These are phyloP conservation scores for Solanum tarijense DNA, from an alignment of 257 asterid species.

Conservation along the genomic window DNA sequence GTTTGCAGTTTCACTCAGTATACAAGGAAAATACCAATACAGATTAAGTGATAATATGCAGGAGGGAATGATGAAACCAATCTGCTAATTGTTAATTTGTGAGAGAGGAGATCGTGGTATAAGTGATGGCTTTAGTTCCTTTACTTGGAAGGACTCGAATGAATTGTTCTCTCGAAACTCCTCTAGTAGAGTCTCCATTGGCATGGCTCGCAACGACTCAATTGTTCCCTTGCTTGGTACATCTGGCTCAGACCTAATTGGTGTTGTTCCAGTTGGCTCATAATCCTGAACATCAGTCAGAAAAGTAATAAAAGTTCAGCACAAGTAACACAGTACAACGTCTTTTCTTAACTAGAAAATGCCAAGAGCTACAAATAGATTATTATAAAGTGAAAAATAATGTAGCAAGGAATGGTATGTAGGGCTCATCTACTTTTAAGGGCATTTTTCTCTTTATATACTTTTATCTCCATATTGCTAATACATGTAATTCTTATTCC, in stretches of 20 bases:
- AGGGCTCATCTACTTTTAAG: neutral
- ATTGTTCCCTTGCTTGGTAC: slow-evolving; percentile 61
- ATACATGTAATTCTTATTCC: neutral
- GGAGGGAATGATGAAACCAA: neutral
- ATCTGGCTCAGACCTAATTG: slow-evolving; percentile 42
- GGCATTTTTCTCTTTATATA: neutral
- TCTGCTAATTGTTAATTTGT: slow-evolving; percentile 36
- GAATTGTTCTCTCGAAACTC: slow-evolving; percentile 59
- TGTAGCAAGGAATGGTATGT: neutral
- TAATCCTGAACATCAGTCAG: slow-evolving; percentile 45
- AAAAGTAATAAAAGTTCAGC: neutral
- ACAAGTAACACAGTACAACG: neutral
- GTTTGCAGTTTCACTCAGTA: neutral
- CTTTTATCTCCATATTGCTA: neutral
- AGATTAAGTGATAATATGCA: slow-evolving; percentile 2
- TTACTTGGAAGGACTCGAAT: slow-evolving; percentile 31
- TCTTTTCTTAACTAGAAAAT: neutral
- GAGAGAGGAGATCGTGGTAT: slow-evolving; percentile 75
- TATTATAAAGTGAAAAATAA: neutral
- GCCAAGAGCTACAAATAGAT: neutral
- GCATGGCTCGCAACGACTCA: slow-evolving; percentile 70
- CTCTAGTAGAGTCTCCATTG: slow-evolving; percentile 60
- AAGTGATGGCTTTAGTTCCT: slow-evolving; percentile 41
- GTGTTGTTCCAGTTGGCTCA: slow-evolving; percentile 72
- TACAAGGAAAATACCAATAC: slow-evolving; percentile 20